Percentiles rank a stretch among this genome's conserved stretches.
Evolutionary conservation across 345 rosid species (phyloP).

Genomic region (Reutealis trisperma): DNA sequence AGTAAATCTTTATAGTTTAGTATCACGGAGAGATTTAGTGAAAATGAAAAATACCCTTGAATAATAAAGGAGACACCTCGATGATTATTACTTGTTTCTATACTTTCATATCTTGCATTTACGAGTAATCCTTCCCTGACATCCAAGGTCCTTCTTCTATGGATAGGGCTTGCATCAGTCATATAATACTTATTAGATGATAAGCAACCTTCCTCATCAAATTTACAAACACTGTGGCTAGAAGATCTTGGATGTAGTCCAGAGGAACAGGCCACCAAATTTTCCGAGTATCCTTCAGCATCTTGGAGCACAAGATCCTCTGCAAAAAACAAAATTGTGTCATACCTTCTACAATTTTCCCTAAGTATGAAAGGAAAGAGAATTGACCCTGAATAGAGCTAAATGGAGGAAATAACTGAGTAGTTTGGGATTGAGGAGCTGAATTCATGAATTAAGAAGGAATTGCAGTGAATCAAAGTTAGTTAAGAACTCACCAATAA

Average conservation of each 20-base stretch:
- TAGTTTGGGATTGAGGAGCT: background rate
- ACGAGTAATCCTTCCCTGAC: conserved; percentile 29
- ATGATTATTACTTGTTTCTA: conserved; percentile 25
- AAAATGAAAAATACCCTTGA: conserved; percentile 48
- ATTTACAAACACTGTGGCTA: conserved; percentile 21
- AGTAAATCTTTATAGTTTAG: background rate
- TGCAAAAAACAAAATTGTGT: conserved; percentile 27
- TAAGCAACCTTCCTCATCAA: conserved; percentile 34
- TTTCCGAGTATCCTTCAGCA: conserved; percentile 35
- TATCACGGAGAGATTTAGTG: background rate
- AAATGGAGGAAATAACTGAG: background rate
- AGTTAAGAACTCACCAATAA: conserved; percentile 47
- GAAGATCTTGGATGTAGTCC: conserved; percentile 36
- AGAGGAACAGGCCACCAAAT: conserved; percentile 22
- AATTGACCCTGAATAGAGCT: background rate
- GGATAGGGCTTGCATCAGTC: conserved; percentile 25
- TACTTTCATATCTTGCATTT: conserved; percentile 36
- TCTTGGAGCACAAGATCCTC: conserved; percentile 56
- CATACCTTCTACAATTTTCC: conserved; percentile 11
- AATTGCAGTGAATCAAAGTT: background rate
- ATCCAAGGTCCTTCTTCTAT: conserved; percentile 26
- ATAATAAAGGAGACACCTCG: conserved; percentile 39
- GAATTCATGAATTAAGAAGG: background rate
- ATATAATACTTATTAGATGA: conserved; percentile 22
- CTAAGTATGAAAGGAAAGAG: background rate